Conservation (phyloP, 2,329 filamentous ascomycete genomes). For the Grosmannia clavigera region DNA sequence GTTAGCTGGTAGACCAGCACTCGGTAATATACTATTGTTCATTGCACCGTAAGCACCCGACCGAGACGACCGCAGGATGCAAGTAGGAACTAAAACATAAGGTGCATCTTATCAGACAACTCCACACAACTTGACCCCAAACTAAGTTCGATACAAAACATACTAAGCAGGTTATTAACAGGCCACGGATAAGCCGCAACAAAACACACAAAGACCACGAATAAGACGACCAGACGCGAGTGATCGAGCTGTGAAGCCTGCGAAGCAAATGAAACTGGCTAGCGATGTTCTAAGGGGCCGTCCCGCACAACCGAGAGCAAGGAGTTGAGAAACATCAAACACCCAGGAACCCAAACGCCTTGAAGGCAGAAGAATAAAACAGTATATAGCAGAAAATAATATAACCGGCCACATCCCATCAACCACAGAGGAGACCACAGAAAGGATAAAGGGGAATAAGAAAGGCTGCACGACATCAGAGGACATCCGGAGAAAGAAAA, state of each 20-base stretch:
- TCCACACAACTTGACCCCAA: neutral
- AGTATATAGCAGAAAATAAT: neutral
- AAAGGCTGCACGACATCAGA: neutral
- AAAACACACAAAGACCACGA: neutral
- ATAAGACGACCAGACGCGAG: neutral
- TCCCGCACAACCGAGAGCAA: neutral
- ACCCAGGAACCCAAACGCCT: neutral
- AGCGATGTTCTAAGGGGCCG: neutral
- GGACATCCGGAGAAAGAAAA: neutral
- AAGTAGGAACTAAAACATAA: neutral
- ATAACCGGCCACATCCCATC: slow-evolving; percentile 5
- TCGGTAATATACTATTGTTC: neutral
- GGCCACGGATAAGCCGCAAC: neutral
- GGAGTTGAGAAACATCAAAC: neutral
- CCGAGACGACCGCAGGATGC: slow-evolving; percentile 1
- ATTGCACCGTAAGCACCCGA: neutral
- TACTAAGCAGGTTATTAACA: too few relatives aligned
- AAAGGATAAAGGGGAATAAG: neutral
- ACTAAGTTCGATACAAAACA: neutral
- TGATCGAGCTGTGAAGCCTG: neutral
- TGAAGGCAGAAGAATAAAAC: neutral
- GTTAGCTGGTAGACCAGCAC: neutral
- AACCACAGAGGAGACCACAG: neutral
- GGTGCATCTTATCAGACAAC: slow-evolving; percentile 6
- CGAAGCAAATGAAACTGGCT: neutral